These are phyloP conservation scores for Didymosphaeria variabile DNA, from an alignment of 2,329 filamentous ascomycete genomes.

Conservation along the genomic window DNA sequence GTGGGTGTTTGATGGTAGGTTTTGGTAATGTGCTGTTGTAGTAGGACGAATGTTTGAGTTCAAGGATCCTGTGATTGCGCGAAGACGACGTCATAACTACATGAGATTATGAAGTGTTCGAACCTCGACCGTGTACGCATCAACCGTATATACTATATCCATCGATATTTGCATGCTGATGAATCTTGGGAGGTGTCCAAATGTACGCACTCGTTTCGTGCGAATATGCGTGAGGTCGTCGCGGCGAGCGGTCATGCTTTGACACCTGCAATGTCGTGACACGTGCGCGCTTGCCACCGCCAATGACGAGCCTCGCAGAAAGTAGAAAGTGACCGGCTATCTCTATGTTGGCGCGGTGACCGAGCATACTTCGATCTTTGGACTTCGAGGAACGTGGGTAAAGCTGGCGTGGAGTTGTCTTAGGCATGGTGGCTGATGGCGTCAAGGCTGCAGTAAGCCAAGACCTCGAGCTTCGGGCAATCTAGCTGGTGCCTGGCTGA, in stretches of 20 bases:
- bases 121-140: not conserved
- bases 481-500: conserved; percentile 36
- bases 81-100: conserved; percentile 10
- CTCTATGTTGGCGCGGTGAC: not conserved
- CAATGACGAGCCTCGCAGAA: not conserved
- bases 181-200: not conserved
- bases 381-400: not conserved
- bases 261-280: not conserved
- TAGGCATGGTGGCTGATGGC: not conserved
- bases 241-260: not conserved
- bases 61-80: conserved; percentile 1
- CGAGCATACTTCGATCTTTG: not conserved
- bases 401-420: not conserved
- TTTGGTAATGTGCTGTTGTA: not conserved
- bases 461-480: conserved; percentile 5
- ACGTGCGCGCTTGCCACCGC: not conserved
- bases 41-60: not conserved
- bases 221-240: not conserved
- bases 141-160: not conserved
- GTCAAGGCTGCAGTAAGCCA: conserved; percentile 6
- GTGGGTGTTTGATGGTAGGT: not conserved
- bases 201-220: not conserved
- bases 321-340: not conserved
- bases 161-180: not conserved
- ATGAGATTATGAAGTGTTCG: not conserved